Evolutionary conservation across 495 filamentous ascomycete genomes (phyloP).

Genomic region (Penicillium cinerascens): DNA sequence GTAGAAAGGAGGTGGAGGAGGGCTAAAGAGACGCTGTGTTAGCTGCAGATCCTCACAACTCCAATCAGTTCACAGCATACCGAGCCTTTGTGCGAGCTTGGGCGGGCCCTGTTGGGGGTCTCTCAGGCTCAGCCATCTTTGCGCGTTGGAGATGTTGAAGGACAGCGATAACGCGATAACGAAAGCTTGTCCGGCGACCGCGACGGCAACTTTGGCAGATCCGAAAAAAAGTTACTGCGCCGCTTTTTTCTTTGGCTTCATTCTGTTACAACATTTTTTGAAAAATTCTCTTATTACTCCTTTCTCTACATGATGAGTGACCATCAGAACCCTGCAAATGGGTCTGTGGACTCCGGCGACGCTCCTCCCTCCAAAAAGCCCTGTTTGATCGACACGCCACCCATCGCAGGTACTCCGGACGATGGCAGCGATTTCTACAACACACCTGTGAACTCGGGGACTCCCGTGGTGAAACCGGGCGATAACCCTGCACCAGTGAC

Average conservation of each 20-base stretch:
- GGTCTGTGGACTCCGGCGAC: slow-evolving; percentile 14
- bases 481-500: not conserved
- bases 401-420: slow-evolving; percentile 34
- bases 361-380: slow-evolving; percentile 22
- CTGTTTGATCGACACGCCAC: slow-evolving; percentile 33
- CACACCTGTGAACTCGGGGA: slow-evolving; percentile 32
- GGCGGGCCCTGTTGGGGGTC: not conserved
- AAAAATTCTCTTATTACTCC: not conserved
- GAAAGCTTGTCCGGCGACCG: slow-evolving; percentile 27
- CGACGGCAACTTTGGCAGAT: slow-evolving; percentile 33
- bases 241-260: slow-evolving; percentile 21
- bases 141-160: not conserved
- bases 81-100: slow-evolving; percentile 28
- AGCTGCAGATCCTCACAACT: slow-evolving; percentile 3
- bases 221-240: slow-evolving; percentile 30
- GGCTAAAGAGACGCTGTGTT: slow-evolving; percentile 26
- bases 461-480: slow-evolving; percentile 11
- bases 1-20: slow-evolving; percentile 55
- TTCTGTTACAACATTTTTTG: not conserved
- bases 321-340: slow-evolving; percentile 20
- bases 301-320: slow-evolving; percentile 40
- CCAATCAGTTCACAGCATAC: slow-evolving; percentile 18
- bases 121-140: slow-evolving; percentile 10
- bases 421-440: slow-evolving; percentile 45
- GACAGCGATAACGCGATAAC: slow-evolving; percentile 31